Conservation (phyloP, 2,329 filamentous ascomycete species). For the Paracoccidioides lutzii region DNA sequence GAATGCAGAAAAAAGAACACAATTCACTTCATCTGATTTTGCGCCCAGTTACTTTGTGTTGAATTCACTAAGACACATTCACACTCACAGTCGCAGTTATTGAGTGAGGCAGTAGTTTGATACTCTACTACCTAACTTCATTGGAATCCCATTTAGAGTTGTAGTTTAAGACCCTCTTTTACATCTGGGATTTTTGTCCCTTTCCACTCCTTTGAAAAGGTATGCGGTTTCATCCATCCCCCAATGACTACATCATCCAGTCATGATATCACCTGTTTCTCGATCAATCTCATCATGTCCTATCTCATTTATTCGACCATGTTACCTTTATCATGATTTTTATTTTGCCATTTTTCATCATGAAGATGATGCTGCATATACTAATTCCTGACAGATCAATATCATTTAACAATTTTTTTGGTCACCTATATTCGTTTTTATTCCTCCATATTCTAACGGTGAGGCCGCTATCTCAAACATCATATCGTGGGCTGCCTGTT, state of each 20-base stretch:
- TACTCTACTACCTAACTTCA: not conserved
- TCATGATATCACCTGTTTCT: not conserved
- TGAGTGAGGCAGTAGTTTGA: not conserved
- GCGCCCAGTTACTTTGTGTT: not conserved
- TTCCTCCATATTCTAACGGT: not conserved
- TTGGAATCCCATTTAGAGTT: not conserved
- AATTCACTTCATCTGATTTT: not conserved
- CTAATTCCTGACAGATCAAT: not conserved
- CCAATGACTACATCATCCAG: no score
- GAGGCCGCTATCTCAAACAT: not conserved
- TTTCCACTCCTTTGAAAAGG: conserved; percentile 10
- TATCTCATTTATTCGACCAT: not conserved
- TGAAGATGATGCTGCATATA: not conserved
- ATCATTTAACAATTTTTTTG: not conserved
- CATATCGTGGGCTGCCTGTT: not conserved
- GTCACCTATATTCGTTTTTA: conserved; percentile 1
- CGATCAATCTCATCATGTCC: conserved; percentile 1
- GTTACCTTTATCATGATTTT: not conserved
- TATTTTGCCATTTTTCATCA: not conserved
- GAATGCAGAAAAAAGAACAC: not conserved
- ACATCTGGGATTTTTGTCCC: conserved; percentile 8
- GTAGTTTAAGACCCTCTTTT: conserved; percentile 3
- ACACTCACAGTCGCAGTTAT: not conserved
- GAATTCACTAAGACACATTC: not conserved
- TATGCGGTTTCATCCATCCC: not conserved